Base-by-base conservation (phyloP, 495 filamentous ascomycete genomes). In the Aspergillus asperescens region DNA sequence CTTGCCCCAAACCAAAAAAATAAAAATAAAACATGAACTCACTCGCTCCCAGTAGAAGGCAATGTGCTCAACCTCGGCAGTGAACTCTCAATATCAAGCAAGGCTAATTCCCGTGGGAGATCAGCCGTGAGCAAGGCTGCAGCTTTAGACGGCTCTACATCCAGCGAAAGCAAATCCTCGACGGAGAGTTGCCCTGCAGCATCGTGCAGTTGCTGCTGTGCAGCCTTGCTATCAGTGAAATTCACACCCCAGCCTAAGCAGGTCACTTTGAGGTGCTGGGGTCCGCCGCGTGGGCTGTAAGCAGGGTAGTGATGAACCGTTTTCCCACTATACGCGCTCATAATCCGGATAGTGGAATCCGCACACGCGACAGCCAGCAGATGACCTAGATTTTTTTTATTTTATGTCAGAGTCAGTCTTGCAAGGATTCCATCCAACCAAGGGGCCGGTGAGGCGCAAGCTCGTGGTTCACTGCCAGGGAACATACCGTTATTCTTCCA, bases 401-500 rank as follows among this genome's bases (percentile, higher is more conserved):
- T 77, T 32, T 24, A 8, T 13, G 7, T 50, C 8, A 28, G 44
- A 43, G 18, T 49, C 25, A 48, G 38, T 28, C 20, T 22, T 23
- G 19, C 29, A 18, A 16, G 23, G 19, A 32, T n/a, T 15, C 9
- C 4, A 22, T 22, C 3, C 1, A 12, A 16, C 1, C 27, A 31
- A 45, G 27, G 18, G 10, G 3, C 20, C 23, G 12, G 39, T 25
- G 3, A 9, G 13, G 31, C 24, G 41, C 9, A 3, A n/a, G n/a
- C n/a, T n/a, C n/a, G n/a, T n/a, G n/a, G n/a, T n/a, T n/a, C n/a
- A n/a, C n/a, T n/a, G n/a, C n/a, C n/a, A n/a, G n/a, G n/a, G 15
- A 22, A 62, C 73, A 52, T 69, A 87, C 89, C 90, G 67, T 93
- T 86, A 41, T 77, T 79, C 66, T 92, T 93, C 90, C 90, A 95